Evolutionary conservation across 2,329 filamentous ascomycete species (phyloP).

Genomic region (Cladobotryum protrusum): DNA sequence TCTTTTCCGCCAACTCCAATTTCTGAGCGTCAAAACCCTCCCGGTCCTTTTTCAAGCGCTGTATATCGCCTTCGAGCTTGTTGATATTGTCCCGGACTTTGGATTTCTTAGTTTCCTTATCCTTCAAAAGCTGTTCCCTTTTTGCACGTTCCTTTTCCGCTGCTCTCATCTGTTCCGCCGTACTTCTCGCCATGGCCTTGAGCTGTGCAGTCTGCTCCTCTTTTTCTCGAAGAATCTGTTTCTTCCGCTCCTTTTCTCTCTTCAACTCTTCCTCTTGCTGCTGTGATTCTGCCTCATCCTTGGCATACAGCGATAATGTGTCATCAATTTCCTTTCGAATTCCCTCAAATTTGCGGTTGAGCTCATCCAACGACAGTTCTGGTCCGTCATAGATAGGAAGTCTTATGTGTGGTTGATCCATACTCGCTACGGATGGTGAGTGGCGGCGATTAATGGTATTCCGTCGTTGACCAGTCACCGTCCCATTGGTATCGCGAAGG

Average conservation of each 20-base stretch:
- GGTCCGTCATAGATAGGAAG: constrained; percentile 45
- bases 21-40: constrained; percentile 50
- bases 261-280: constrained; percentile 61
- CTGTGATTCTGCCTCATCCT: constrained; percentile 66
- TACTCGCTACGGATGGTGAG: constrained; percentile 62
- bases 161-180: constrained; percentile 74
- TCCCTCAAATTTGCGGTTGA: constrained; percentile 74
- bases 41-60: constrained; percentile 52
- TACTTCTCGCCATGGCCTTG: constrained; percentile 70
- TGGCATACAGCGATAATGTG: constrained; percentile 60
- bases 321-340: constrained; percentile 82
- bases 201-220: constrained; percentile 84
- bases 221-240: constrained; percentile 74
- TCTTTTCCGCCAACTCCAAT: constrained; percentile 42
- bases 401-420: constrained; percentile 43
- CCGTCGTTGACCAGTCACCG: constrained; percentile 30
- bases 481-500: constrained; percentile 56
- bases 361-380: constrained; percentile 63
- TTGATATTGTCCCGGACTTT: constrained; percentile 65
- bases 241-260: constrained; percentile 73
- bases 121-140: constrained; percentile 64
- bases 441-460: constrained; percentile 65
- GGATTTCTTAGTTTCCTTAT: constrained; percentile 61
- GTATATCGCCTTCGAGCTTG: constrained; percentile 60
- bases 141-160: constrained; percentile 73